phyloP scores from a whole-genome alignment of 2,329 filamentous ascomycete species.

The Ascochyta lentis region DNA sequence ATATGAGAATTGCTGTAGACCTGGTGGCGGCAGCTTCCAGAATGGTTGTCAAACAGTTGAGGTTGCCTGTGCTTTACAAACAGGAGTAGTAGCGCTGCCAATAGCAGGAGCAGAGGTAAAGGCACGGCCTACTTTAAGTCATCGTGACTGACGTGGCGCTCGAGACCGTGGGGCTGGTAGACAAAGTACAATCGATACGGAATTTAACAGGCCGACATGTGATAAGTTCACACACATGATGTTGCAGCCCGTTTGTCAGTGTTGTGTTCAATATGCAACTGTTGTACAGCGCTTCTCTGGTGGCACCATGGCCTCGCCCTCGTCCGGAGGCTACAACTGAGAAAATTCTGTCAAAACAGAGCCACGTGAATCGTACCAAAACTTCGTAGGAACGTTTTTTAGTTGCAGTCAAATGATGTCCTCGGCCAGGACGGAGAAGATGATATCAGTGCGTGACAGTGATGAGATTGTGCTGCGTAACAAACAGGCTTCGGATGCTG shows the following conservation, averaged over 20 bases:
- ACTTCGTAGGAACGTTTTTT: too few relatives aligned
- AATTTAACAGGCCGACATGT: not conserved
- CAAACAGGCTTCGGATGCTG: not conserved
- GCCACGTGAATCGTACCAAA: too few relatives aligned
- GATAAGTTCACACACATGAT: constrained; percentile 1
- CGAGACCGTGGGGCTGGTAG: not conserved
- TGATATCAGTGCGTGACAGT: not conserved
- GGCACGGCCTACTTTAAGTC: constrained; percentile 1
- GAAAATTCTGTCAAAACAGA: too few relatives aligned
- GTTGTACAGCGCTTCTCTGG: constrained; percentile 1
- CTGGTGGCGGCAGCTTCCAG: not conserved
- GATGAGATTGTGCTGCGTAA: not conserved
- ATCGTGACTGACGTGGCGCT: constrained; percentile 1
- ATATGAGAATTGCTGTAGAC: not conserved
- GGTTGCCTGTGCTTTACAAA: not conserved
- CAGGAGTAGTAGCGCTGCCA: not conserved
- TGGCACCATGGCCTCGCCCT: not conserved
- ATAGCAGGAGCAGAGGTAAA: not conserved
- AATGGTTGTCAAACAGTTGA: not conserved
- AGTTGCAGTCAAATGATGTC: too few relatives aligned
- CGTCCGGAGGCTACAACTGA: not conserved
- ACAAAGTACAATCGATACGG: not conserved
- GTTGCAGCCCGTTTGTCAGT: not conserved
- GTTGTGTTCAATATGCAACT: not conserved
- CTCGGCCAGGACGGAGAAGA: not conserved